Evolutionary conservation across 257 asterid genomes (phyloP).

Genomic region (Fraxinus cuspidata): DNA sequence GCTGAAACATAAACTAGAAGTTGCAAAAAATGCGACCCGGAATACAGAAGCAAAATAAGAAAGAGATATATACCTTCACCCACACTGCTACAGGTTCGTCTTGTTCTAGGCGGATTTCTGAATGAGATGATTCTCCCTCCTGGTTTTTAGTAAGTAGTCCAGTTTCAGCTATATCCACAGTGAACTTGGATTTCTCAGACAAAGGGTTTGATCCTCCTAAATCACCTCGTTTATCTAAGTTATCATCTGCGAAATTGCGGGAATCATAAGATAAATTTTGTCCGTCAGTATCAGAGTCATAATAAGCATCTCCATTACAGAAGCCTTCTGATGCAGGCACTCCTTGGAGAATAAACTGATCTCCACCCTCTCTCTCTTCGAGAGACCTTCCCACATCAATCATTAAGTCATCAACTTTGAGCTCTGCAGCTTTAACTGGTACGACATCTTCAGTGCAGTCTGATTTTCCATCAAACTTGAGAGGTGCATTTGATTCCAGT

Average conservation of each 20-base stretch:
- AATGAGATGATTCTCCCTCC: slow-evolving; percentile 44
- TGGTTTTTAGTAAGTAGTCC: slow-evolving; percentile 40
- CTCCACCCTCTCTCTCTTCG: slow-evolving; percentile 46
- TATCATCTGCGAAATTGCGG: slow-evolving; percentile 62
- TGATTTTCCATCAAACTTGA: slow-evolving; percentile 51
- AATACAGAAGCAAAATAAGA: slow-evolving; percentile 14
- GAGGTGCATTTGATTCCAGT: slow-evolving; percentile 35
- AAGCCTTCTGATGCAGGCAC: slow-evolving; percentile 48
- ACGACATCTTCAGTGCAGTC: slow-evolving; percentile 42
- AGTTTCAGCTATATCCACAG: slow-evolving; percentile 43
- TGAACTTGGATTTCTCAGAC: slow-evolving; percentile 34
- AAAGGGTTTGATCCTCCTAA: slow-evolving; percentile 40
- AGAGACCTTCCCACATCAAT: slow-evolving; percentile 38
- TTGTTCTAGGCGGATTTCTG: slow-evolving; percentile 52
- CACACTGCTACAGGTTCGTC: slow-evolving; percentile 88
- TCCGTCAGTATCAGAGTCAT: slow-evolving; percentile 54
- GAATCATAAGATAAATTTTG: slow-evolving; percentile 55
- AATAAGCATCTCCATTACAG: slow-evolving; percentile 46
- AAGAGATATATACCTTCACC: slow-evolving; percentile 72
- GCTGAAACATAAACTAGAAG: slow-evolving; percentile 14
- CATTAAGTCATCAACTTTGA: slow-evolving; percentile 42
- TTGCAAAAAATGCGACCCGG: slow-evolving; percentile 2
- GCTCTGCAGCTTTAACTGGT: slow-evolving; percentile 43
- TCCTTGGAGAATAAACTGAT: slow-evolving; percentile 48
- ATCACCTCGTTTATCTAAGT: slow-evolving; percentile 52